phyloP scores from a whole-genome alignment of 371 early-diverging fungal genomes.

The Gilbertella persicaria region DNA sequence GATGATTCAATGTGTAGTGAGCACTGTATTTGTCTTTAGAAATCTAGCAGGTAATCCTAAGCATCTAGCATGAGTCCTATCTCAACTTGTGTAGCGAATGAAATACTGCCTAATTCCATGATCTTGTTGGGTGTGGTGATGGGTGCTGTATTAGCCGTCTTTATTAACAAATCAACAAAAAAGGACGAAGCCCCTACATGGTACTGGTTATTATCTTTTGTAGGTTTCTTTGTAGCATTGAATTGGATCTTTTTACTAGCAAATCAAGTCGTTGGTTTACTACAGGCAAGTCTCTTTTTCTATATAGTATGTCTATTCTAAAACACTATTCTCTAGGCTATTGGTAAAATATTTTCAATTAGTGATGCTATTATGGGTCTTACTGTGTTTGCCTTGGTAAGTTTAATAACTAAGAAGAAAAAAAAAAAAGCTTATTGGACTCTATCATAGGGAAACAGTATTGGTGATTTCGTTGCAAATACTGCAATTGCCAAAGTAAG shows the following conservation, averaged over 20 bases:
- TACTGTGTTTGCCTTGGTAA: slow-evolving; percentile 81
- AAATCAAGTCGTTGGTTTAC: slow-evolving; percentile 78
- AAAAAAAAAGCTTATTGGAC: not conserved
- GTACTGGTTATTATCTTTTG: slow-evolving; percentile 56
- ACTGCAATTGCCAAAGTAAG: slow-evolving; percentile 71
- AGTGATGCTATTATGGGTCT: slow-evolving; percentile 85
- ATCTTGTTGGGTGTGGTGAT: slow-evolving; percentile 24
- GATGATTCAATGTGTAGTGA: slow-evolving; percentile 38
- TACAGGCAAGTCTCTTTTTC: slow-evolving; percentile 45
- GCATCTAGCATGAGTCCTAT: not conserved
- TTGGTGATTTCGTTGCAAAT: slow-evolving; percentile 85
- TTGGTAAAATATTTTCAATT: slow-evolving; percentile 74
- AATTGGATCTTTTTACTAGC: slow-evolving; percentile 83
- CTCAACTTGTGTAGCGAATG: slow-evolving; percentile 21
- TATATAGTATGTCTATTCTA: not conserved
- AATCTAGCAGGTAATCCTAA: slow-evolving; percentile 38
- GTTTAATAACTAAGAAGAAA: too few species aligned
- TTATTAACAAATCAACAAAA: slow-evolving; percentile 24
- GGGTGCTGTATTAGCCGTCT: slow-evolving; percentile 21
- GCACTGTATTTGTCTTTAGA: slow-evolving; percentile 33
- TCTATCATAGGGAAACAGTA: slow-evolving; percentile 69
- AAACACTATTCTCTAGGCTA: slow-evolving; percentile 39
- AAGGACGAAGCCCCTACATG: slow-evolving; percentile 37
- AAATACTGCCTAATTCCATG: slow-evolving; percentile 15
- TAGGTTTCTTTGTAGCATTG: slow-evolving; percentile 73